phyloP scores from a whole-genome alignment of 2,329 filamentous ascomycete species.

The Xenosphaeropsis pyriputrescens region DNA sequence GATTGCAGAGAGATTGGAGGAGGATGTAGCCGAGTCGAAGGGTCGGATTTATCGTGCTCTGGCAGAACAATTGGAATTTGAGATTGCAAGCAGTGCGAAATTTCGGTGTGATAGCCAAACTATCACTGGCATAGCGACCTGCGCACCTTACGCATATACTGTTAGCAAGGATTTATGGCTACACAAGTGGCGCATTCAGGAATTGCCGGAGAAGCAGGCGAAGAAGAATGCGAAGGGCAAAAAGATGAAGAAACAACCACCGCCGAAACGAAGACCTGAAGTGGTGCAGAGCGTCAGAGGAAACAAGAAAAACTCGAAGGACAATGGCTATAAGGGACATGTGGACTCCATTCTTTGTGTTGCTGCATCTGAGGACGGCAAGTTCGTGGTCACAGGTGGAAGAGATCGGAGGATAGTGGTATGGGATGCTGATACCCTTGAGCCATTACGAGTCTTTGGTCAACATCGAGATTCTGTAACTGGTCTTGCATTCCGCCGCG shows the following conservation, averaged over 20 bases:
- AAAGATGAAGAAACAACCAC: constrained; percentile 40
- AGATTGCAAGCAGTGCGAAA: constrained; percentile 48
- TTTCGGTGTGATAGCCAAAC: constrained; percentile 68
- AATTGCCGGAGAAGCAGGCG: constrained; percentile 42
- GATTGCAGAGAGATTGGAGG: constrained; percentile 77
- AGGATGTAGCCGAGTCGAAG: constrained; percentile 86
- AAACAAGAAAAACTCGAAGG: constrained; percentile 40
- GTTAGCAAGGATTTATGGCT: constrained; percentile 73
- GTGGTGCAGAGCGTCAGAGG: constrained; percentile 49
- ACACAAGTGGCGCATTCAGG: constrained; percentile 79
- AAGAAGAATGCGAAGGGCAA: constrained; percentile 34
- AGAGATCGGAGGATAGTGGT: constrained; percentile 74
- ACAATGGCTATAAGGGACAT: constrained; percentile 62
- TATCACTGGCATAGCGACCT: constrained; percentile 68
- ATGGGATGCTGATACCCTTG: constrained; percentile 70
- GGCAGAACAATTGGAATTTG: constrained; percentile 57
- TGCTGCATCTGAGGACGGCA: constrained; percentile 77
- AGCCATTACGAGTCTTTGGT: constrained; percentile 69
- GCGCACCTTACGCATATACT: constrained; percentile 73
- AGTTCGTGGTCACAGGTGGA: constrained; percentile 82
- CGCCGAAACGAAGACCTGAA: constrained; percentile 45
- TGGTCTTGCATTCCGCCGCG: constrained; percentile 70
- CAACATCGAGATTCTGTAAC: constrained; percentile 85
- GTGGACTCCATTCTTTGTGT: constrained; percentile 68
- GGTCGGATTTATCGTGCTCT: constrained; percentile 77